These are phyloP conservation scores for Monosporascus cannonballus DNA, from an alignment of 2,329 filamentous ascomycete genomes.

Conservation along the genomic window DNA sequence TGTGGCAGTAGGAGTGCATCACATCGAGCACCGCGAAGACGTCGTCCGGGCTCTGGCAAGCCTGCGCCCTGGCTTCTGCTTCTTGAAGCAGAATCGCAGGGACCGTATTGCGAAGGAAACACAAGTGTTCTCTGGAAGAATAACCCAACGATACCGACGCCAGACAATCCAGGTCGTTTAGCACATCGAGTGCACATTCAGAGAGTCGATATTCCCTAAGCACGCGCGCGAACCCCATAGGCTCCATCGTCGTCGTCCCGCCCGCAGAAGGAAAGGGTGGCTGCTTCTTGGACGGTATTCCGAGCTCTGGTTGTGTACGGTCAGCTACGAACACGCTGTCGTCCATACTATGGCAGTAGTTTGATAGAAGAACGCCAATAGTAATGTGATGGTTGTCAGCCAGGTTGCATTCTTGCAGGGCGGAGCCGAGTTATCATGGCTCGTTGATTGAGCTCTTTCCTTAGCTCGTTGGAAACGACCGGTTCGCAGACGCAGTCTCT, in stretches of 20 bases:
- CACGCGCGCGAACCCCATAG: not conserved
- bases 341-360: not conserved
- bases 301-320: not conserved
- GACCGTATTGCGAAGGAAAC: not conserved
- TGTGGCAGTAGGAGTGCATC: not conserved
- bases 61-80: not conserved
- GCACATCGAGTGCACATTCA: not conserved
- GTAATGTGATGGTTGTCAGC: not conserved
- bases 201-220: not conserved
- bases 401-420: not conserved
- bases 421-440: not conserved
- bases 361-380: not conserved
- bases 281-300: not conserved
- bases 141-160: not conserved
- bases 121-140: not conserved
- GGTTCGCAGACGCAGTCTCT: not conserved
- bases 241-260: not conserved
- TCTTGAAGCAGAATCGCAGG: not conserved
- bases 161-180: not conserved
- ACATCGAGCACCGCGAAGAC: not conserved
- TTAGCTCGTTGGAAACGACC: not conserved
- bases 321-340: not conserved
- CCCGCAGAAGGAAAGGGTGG: not conserved
- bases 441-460: not conserved
- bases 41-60: not conserved